Evolutionary conservation across 1,284 basidiomycete genomes (phyloP).

Genomic region (Ganoderma meredithae): DNA sequence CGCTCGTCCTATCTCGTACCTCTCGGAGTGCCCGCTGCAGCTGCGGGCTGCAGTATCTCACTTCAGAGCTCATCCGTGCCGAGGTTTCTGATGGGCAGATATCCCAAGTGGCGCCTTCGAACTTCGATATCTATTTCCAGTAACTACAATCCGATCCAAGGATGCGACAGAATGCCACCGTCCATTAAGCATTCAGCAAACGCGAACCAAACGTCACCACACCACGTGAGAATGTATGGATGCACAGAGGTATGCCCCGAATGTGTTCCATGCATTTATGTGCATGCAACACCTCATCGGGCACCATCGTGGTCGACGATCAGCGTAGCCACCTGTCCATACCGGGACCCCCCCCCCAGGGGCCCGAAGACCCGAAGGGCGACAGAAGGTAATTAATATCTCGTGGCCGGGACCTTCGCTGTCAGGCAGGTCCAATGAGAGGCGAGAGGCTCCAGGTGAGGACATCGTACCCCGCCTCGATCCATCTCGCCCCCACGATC

Average conservation of each 20-base stretch:
- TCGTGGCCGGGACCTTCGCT: background rate
- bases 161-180: background rate
- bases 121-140: too few relatives aligned
- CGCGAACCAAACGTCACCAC: background rate
- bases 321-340: background rate
- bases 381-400: conserved; percentile 6
- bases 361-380: conserved; percentile 10
- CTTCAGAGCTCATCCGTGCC: background rate
- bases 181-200: too few relatives aligned
- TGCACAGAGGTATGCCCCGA: background rate
- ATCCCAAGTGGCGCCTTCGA: background rate
- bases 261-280: background rate
- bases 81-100: conserved; percentile 3
- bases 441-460: background rate
- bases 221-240: background rate
- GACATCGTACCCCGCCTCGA: conserved; percentile 10
- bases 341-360: background rate
- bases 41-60: background rate
- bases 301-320: conserved; percentile 5
- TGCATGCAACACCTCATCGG: background rate
- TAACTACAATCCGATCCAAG: background rate
- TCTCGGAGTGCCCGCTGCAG: conserved; percentile 1
- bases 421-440: background rate
- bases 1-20: background rate
- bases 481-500: conserved; percentile 6